phyloP scores from a whole-genome alignment of 495 filamentous ascomycete species.

The Extremus antarcticus region DNA sequence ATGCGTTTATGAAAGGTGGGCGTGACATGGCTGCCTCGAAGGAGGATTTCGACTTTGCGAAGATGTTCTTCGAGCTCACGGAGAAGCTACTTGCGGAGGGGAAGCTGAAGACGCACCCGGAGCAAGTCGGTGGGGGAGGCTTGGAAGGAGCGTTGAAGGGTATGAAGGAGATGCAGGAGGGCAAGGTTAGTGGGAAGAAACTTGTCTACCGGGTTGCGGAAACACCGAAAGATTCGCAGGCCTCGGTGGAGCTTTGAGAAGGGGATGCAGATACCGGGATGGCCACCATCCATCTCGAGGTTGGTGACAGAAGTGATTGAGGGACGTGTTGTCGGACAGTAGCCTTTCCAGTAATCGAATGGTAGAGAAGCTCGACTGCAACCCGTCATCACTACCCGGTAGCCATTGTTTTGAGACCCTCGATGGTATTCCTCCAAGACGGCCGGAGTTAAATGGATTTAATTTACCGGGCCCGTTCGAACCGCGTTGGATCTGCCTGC shows the following conservation, averaged over 20 bases:
- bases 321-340: no score
- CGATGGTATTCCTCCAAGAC: no score
- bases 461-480: no score
- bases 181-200: slow-evolving; percentile 47
- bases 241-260: slow-evolving; percentile 8
- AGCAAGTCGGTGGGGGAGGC: slow-evolving; percentile 34
- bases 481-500: no score
- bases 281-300: no score
- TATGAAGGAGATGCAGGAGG: slow-evolving; percentile 38
- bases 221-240: slow-evolving; percentile 5
- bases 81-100: slow-evolving; percentile 39
- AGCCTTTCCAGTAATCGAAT: no score
- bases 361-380: no score
- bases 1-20: slow-evolving; percentile 9
- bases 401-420: no score
- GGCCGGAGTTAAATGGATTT: no score
- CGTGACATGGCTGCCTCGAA: slow-evolving; percentile 14
- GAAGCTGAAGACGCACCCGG: slow-evolving; percentile 42
- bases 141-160: slow-evolving; percentile 43
- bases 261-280: no score
- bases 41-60: slow-evolving; percentile 34
- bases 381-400: no score
- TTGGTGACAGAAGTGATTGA: no score
- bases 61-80: slow-evolving; percentile 29
- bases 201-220: slow-evolving; percentile 36